phyloP scores from a whole-genome alignment of 140 eudicot species.

The Flaveria floridana region DNA sequence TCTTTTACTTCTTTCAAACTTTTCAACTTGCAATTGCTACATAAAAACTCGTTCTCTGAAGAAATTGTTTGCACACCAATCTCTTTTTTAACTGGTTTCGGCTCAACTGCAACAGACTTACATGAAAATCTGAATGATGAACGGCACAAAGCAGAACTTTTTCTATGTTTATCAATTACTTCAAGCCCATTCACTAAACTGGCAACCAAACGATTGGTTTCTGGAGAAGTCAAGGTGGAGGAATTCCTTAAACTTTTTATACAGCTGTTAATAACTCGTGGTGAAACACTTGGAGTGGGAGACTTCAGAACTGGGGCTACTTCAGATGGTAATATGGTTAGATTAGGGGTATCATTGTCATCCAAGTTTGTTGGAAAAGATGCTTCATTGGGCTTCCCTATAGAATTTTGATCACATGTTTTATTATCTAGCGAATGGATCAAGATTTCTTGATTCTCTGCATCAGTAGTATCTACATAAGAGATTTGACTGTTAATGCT shows the following conservation, averaged over 20 bases:
- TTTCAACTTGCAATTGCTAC: conserved; percentile 65
- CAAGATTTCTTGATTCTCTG: conserved; percentile 27
- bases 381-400: conserved; percentile 15
- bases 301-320: conserved; percentile 51
- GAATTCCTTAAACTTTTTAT: conserved; percentile 67
- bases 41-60: conserved; percentile 45
- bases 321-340: conserved; percentile 45
- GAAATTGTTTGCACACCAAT: conserved; percentile 72
- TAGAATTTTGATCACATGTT: conserved; percentile 29
- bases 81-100: conserved; percentile 52
- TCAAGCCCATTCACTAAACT: conserved; percentile 88
- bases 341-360: conserved; percentile 31
- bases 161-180: conserved; percentile 57
- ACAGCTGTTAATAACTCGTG: conserved; percentile 45
- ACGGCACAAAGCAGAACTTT: conserved; percentile 55
- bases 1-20: conserved; percentile 41
- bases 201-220: conserved; percentile 75
- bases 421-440: conserved; percentile 11
- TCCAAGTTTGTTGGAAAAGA: background rate
- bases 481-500: conserved; percentile 23
- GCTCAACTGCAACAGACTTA: conserved; percentile 52
- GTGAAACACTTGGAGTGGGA: conserved; percentile 75
- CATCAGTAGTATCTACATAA: conserved; percentile 46
- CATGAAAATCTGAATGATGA: conserved; percentile 80
- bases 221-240: conserved; percentile 35